These are phyloP conservation scores for Pythium monospermum DNA, from an alignment of 352 stramenopile genomes.

Conservation along the genomic window DNA sequence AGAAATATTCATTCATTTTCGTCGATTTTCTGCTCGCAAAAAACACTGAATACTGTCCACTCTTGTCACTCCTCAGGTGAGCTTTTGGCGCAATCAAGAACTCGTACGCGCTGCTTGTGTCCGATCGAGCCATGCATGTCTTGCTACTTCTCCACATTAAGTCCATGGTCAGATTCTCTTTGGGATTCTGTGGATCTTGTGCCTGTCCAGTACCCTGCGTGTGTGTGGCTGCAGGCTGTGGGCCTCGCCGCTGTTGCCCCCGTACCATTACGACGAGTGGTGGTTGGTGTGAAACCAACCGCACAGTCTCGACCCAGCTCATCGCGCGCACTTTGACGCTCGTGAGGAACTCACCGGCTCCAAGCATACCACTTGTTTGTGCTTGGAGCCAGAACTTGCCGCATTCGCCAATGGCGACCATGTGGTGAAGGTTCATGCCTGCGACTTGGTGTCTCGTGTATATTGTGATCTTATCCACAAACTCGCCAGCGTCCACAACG, in stretches of 20 bases:
- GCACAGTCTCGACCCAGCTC: slow-evolving; percentile 65
- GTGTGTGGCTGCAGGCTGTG: slow-evolving; percentile 35
- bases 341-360: slow-evolving; percentile 38
- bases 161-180: too few relatives aligned
- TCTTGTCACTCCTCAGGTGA: too few relatives aligned
- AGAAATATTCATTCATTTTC: too few relatives aligned
- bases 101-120: slow-evolving; percentile 40
- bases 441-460: slow-evolving; percentile 26
- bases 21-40: too few relatives aligned
- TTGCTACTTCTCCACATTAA: too few relatives aligned
- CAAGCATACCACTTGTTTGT: too few relatives aligned
- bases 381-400: slow-evolving; percentile 23
- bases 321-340: slow-evolving; percentile 48
- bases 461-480: slow-evolving; percentile 33
- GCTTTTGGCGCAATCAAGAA: too few relatives aligned
- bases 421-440: not conserved
- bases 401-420: not conserved
- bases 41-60: too few relatives aligned
- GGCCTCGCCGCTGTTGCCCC: slow-evolving; percentile 41
- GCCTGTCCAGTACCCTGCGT: too few relatives aligned
- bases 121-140: slow-evolving; percentile 52
- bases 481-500: slow-evolving; percentile 31
- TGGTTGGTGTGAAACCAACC: slow-evolving; percentile 54
- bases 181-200: slow-evolving; percentile 30
- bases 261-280: slow-evolving; percentile 44